These are phyloP conservation scores for cucumber (Cucumis sativus) DNA, from an alignment of 306 rosid species.

Conservation along the genomic window DNA sequence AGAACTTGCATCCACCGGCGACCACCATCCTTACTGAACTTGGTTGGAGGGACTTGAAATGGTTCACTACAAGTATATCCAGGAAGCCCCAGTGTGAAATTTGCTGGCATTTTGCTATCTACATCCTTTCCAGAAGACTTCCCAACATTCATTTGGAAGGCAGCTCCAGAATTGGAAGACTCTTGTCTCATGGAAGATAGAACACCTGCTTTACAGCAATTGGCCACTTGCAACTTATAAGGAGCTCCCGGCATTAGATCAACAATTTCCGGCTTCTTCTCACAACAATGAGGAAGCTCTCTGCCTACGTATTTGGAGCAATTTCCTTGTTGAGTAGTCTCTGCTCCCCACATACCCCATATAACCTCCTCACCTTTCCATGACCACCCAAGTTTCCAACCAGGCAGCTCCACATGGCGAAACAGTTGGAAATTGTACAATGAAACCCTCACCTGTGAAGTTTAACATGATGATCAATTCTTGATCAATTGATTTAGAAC, in stretches of 20 bases:
- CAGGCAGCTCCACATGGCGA: conserved; percentile 58
- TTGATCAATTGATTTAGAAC: background rate
- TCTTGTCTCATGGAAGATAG: conserved; percentile 53
- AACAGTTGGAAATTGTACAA: conserved; percentile 47
- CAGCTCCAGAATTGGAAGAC: conserved; percentile 17
- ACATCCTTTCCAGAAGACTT: background rate
- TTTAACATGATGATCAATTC: background rate
- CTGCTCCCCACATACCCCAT: conserved; percentile 72
- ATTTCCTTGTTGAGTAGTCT: conserved; percentile 55
- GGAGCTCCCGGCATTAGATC: conserved; percentile 58
- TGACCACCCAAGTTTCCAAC: conserved; percentile 58
- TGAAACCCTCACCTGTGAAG: conserved; percentile 41
- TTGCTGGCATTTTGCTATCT: conserved; percentile 19
- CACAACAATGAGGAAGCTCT: conserved; percentile 56
- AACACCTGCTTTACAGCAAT: conserved; percentile 62
- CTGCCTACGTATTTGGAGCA: conserved; percentile 39
- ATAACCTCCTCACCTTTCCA: conserved; percentile 62
- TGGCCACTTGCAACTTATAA: conserved; percentile 36
- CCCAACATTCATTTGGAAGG: conserved; percentile 42
- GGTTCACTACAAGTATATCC: conserved; percentile 56
- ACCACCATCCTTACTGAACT: conserved; percentile 25
- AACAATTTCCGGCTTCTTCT: conserved; percentile 34
- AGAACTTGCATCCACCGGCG: conserved; percentile 49
- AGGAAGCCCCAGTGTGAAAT: conserved; percentile 50
- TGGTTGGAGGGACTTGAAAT: conserved; percentile 34